Conservation (phyloP, 805 yeast species). For the Saccharomycopsis javanensis region DNA sequence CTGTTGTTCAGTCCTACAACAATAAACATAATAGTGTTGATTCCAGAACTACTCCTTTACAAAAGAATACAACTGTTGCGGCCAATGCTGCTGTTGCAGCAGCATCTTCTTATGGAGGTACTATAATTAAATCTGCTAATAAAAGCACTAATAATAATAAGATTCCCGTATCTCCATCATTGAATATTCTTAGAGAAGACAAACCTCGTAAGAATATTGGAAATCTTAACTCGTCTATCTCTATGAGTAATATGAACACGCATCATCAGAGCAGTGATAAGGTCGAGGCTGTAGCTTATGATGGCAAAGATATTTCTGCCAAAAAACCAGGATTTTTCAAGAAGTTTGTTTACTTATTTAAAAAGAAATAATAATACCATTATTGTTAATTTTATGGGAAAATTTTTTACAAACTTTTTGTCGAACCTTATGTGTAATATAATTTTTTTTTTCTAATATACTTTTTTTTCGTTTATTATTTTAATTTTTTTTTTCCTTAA, state of each 20-base stretch:
- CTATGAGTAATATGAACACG: not conserved
- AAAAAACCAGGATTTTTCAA: slow-evolving; percentile 6
- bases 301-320: not conserved
- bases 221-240: not conserved
- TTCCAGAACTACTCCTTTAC: not conserved
- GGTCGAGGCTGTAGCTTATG: not conserved
- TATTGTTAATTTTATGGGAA: not conserved
- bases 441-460: not conserved
- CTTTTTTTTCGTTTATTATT: not conserved
- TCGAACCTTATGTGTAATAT: not conserved
- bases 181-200: not conserved
- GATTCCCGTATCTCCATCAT: not conserved
- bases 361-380: slow-evolving; percentile 1
- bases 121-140: not conserved
- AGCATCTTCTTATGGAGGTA: not conserved
- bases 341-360: slow-evolving; percentile 6
- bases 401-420: no score
- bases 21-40: not conserved
- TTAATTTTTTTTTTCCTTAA: no score
- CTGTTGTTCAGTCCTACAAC: slow-evolving; percentile 3
- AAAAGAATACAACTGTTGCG: not conserved
- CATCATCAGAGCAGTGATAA: not conserved
- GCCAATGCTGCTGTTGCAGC: not conserved
- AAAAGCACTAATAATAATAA: not conserved
- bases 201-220: not conserved